A percentile compares a stretch with the other conserved stretches of the same genome.
Evolutionary conservation across 345 rosid genomes (phyloP).

Genomic region (Bruguiera parviflora): DNA sequence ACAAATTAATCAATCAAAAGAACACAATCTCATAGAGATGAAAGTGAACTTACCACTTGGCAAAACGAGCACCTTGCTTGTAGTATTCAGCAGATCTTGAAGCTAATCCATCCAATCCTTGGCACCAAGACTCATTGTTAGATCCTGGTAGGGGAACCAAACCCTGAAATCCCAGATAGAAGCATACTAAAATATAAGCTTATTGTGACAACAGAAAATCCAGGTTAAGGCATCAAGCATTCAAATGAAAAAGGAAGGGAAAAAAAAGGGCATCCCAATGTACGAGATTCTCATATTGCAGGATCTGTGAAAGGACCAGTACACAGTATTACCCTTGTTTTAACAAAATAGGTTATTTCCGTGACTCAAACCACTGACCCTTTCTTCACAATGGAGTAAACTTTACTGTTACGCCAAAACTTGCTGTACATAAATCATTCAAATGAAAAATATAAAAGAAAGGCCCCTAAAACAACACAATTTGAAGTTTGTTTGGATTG

Average conservation of each 20-base stretch:
- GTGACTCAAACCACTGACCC: too few relatives aligned
- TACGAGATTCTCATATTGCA: too few relatives aligned
- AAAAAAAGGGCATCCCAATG: background rate
- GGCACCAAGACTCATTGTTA: conserved; percentile 98
- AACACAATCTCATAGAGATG: background rate
- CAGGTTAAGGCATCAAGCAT: background rate
- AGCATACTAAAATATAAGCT: background rate
- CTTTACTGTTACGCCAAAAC: too few relatives aligned
- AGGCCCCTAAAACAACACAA: too few relatives aligned
- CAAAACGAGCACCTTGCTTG: conserved; percentile 99
- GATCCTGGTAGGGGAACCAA: conserved; percentile 91
- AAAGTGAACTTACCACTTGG: conserved; percentile 64
- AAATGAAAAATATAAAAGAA: too few relatives aligned
- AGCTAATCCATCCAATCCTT: conserved; percentile 97
- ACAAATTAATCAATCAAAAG: background rate
- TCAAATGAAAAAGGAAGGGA: background rate
- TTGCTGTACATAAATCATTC: too few relatives aligned
- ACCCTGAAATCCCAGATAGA: conserved; percentile 47
- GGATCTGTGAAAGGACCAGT: too few relatives aligned
- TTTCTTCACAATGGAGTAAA: too few relatives aligned
- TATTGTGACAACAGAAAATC: background rate
- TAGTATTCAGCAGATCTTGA: conserved; percentile 97
- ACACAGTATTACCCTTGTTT: too few relatives aligned
- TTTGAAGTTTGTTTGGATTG: background rate
- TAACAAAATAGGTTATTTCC: too few relatives aligned